Percentiles rank a stretch among this genome's conserved stretches.
Conservation (phyloP, 306 rosid species). For the Cicer judaicum region DNA sequence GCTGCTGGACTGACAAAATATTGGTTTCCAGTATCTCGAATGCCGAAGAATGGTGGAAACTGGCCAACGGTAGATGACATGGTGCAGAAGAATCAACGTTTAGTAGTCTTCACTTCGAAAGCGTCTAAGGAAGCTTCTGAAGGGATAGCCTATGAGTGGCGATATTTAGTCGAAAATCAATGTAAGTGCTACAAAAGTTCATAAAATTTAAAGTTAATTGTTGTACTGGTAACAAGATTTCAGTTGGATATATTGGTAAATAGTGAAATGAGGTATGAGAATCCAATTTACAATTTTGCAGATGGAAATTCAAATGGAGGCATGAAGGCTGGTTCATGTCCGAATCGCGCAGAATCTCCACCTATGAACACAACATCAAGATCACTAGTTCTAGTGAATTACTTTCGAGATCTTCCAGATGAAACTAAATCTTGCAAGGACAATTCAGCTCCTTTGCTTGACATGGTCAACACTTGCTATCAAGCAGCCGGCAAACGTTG, state of each 20-base stretch:
- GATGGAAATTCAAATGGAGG: conserved; percentile 66
- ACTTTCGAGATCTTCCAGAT: conserved; percentile 57
- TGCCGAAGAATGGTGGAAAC: conserved; percentile 85
- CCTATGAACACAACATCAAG: conserved; percentile 62
- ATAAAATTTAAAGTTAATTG: neutral
- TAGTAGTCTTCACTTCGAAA: conserved; percentile 89
- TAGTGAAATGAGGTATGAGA: conserved; percentile 14
- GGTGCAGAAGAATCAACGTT: conserved; percentile 79
- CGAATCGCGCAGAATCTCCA: conserved; percentile 68
- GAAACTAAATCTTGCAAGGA: conserved; percentile 64
- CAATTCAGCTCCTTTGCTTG: conserved; percentile 70
- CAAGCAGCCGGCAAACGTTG: conserved; percentile 70
- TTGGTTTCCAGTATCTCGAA: conserved; percentile 89
- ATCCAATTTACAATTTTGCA: conserved; percentile 45
- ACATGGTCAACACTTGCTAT: conserved; percentile 71
- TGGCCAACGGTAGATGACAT: conserved; percentile 88
- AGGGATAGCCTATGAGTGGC: conserved; percentile 95
- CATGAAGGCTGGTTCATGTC: conserved; percentile 73
- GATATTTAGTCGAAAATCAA: conserved; percentile 87
- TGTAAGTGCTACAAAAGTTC: conserved; percentile 55
- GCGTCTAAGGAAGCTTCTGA: conserved; percentile 74
- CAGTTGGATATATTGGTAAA: neutral
- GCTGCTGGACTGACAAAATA: conserved; percentile 85
- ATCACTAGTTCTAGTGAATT: conserved; percentile 73
- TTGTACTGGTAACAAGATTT: neutral